Base-by-base conservation (phyloP, 2,329 filamentous ascomycete species). In the Aureobasidium namibiae region DNA sequence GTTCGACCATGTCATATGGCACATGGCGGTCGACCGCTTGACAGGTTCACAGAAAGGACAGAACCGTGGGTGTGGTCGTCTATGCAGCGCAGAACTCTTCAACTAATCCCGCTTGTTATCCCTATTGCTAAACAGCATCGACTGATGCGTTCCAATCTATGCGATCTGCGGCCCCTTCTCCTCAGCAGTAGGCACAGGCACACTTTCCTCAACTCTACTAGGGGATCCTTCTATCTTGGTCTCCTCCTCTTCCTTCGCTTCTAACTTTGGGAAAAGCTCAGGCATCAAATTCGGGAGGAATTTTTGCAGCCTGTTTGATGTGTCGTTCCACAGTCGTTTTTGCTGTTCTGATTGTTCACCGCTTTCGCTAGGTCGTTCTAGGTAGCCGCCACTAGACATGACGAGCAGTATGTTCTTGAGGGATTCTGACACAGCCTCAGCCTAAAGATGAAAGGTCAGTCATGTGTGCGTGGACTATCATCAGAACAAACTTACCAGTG, bases 401-500 rank as follows among this genome's bases (percentile, higher is more conserved):
- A 99, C 94, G 10, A 99, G 80, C 24, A 97, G 78, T 56, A 97
- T 91, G 65, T 99, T 99, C 75, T 99, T 99, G 60, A 99, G 77
- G 64, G 90, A 94, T 73, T 99, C 94, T 0, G 90, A 89, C 2
- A 97, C 91, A 13, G 94, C 92, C 77, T 99, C 94, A 74, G 95
- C 91, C 86, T 95, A 66, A 62, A 66, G 9, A 66, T 4, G n/a
- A 21, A 3, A 49, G 41, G 16, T 59, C 39, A 60, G 53, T 33
- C 13, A 18, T 4, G 5, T 3, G 16, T 11, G 21, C 24, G 36
- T 29, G 34, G 4, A 26, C 10, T 5, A 13, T n/a, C n/a, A n/a
- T n/a, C n/a, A n/a, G n/a, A 7, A 11, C 1, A n/a, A 34, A 61
- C 59, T 56, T 52, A 61, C 59, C 59, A 61, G 29, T 36, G 58